A percentile compares a stretch with the other conserved stretches of the same genome.
These are phyloP conservation scores for Vitis amurensis DNA, from an alignment of 164 flowering plant genomes.

Conservation along the genomic window DNA sequence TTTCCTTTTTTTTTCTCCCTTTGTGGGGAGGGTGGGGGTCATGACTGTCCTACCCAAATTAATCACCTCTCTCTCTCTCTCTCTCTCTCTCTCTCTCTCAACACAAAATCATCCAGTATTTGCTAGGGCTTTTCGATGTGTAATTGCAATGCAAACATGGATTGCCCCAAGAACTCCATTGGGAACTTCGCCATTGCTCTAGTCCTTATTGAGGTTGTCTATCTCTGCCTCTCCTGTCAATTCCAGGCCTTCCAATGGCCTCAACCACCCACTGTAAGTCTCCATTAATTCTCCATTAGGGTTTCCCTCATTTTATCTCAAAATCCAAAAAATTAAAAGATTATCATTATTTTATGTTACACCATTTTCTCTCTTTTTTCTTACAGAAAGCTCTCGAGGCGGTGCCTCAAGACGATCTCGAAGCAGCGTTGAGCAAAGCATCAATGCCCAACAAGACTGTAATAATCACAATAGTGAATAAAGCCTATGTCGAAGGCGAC, in stretches of 20 bases:
- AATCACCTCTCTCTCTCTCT: too few relatives aligned
- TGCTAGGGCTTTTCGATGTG: too few relatives aligned
- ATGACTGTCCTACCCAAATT: too few relatives aligned
- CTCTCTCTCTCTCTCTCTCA: too few relatives aligned
- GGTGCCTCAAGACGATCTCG: slow-evolving; percentile 25
- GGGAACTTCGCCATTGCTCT: slow-evolving; percentile 5
- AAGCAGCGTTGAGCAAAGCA: slow-evolving; percentile 35
- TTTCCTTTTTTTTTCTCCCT: too few relatives aligned
- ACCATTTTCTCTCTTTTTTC: neutral
- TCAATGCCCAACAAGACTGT: slow-evolving; percentile 54
- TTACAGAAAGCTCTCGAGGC: neutral
- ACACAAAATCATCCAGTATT: too few relatives aligned
- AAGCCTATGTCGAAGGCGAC: slow-evolving; percentile 52
- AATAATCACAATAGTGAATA: slow-evolving; percentile 63
- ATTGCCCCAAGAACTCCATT: slow-evolving; percentile 2
- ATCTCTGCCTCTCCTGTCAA: slow-evolving; percentile 1
- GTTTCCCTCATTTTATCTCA: too few relatives aligned
- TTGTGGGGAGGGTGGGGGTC: too few relatives aligned
- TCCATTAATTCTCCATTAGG: neutral
- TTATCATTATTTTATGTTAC: too few relatives aligned
- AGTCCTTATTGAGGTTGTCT: slow-evolving; percentile 8
- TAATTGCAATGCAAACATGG: neutral
- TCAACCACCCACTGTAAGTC: slow-evolving; percentile 14
- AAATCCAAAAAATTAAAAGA: too few relatives aligned
- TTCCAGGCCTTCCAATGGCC: neutral